Evolutionary conservation across 1,284 basidiomycete genomes (phyloP).

Genomic region (Phellinidium pouzarii): DNA sequence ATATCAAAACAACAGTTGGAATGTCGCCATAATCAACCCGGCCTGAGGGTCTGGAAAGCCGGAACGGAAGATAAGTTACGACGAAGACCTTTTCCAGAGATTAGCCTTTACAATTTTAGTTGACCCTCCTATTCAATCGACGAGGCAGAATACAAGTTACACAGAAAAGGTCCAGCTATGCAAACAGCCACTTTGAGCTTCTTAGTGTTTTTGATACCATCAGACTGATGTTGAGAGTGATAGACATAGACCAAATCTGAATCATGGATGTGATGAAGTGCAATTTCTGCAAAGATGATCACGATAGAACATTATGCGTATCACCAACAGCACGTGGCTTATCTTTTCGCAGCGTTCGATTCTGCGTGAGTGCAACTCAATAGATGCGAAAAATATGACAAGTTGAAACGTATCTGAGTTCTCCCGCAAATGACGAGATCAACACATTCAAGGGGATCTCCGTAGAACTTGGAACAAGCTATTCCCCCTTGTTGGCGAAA

Average conservation of each 20-base stretch:
- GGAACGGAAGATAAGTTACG: no score
- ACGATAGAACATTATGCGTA: background rate
- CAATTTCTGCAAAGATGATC: no score
- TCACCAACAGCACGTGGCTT: background rate
- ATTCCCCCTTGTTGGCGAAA: background rate
- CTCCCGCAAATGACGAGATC: slow-evolving; percentile 13
- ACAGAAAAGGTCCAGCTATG: background rate
- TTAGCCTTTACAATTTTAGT: slow-evolving; percentile 1
- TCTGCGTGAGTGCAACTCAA: background rate
- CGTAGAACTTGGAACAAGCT: slow-evolving; percentile 1
- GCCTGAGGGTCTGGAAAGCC: no score
- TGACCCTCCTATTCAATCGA: background rate
- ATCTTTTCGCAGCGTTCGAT: background rate
- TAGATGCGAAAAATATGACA: background rate
- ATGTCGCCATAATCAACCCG: no score
- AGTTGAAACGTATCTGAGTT: background rate
- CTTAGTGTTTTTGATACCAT: background rate
- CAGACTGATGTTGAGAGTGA: background rate
- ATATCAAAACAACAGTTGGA: no score
- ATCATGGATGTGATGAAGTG: no score
- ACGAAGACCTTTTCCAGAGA: background rate
- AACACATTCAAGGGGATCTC: slow-evolving; percentile 8
- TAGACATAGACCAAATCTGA: no score
- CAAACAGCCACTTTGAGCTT: background rate
- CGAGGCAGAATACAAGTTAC: background rate